phyloP scores from a whole-genome alignment of 2,329 filamentous ascomycete species.

The Hypoxylon sp. region DNA sequence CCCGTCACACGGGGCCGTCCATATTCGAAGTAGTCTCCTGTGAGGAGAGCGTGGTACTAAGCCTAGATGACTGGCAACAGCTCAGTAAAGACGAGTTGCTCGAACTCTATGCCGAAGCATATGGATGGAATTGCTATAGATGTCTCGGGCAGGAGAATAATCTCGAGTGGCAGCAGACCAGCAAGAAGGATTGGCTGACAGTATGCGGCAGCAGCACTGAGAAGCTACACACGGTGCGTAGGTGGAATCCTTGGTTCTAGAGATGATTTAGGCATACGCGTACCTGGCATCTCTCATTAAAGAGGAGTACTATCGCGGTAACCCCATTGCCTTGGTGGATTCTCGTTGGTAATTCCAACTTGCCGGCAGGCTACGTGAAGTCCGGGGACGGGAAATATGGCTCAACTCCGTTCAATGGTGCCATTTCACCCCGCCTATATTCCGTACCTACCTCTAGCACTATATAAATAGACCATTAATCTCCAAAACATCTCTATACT shows the following conservation, averaged over 20 bases:
- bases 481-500: neutral
- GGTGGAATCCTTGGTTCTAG: constrained; percentile 40
- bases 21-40: constrained; percentile 42
- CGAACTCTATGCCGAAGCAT: constrained; percentile 41
- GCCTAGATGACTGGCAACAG: constrained; percentile 36
- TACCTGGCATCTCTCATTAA: neutral
- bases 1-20: constrained; percentile 35
- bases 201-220: constrained; percentile 29
- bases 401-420: neutral
- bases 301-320: neutral
- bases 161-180: constrained; percentile 36
- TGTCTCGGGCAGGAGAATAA: constrained; percentile 35
- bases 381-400: neutral
- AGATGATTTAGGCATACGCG: neutral
- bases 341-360: neutral
- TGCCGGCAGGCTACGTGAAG: neutral
- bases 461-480: neutral
- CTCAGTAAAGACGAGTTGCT: constrained; percentile 36
- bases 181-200: constrained; percentile 41
- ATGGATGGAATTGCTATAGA: constrained; percentile 39
- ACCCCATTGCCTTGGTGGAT: neutral
- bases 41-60: constrained; percentile 41
- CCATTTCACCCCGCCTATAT: constrained; percentile 1
- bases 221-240: constrained; percentile 29
- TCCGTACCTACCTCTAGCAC: no score